Percentiles rank a stretch among this genome's conserved stretches.
phyloP scores from a whole-genome alignment of 108 stramenopile genomes.

The Skeletonema grethae region DNA sequence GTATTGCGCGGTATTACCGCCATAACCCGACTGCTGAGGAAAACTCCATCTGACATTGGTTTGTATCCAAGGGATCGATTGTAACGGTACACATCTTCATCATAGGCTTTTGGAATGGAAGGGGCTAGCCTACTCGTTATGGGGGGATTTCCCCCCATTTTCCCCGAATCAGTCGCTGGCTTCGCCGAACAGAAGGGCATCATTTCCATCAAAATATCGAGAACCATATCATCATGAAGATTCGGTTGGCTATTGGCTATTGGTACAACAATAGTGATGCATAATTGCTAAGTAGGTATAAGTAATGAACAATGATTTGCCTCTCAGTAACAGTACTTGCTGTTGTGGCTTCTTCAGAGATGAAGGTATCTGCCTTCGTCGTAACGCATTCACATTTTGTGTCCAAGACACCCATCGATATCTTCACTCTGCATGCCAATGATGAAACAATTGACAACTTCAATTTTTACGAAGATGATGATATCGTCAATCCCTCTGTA shows the following conservation, averaged over 20 bases:
- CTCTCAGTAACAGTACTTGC: background rate
- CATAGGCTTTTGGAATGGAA: no score
- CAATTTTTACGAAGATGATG: conserved; percentile 10
- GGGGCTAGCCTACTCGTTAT: no score
- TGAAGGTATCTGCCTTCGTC: background rate
- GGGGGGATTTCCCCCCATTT: no score
- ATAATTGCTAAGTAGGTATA: no score
- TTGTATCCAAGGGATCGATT: no score
- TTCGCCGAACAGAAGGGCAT: background rate
- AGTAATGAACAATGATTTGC: background rate
- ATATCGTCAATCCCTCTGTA: background rate
- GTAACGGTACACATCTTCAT: no score
- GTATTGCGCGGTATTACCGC: no score
- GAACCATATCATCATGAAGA: background rate
- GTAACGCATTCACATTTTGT: background rate
- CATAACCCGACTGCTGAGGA: no score
- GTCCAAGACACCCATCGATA: background rate
- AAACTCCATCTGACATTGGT: no score
- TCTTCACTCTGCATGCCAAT: conserved; percentile 20
- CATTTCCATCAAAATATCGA: background rate
- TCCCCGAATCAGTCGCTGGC: background rate
- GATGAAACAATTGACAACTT: conserved; percentile 15
- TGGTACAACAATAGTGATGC: no score
- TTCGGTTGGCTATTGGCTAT: no score
- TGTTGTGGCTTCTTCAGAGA: background rate